phyloP scores from a whole-genome alignment of 768 basidiomycete species.

The Udeniomyces megalosporus region DNA sequence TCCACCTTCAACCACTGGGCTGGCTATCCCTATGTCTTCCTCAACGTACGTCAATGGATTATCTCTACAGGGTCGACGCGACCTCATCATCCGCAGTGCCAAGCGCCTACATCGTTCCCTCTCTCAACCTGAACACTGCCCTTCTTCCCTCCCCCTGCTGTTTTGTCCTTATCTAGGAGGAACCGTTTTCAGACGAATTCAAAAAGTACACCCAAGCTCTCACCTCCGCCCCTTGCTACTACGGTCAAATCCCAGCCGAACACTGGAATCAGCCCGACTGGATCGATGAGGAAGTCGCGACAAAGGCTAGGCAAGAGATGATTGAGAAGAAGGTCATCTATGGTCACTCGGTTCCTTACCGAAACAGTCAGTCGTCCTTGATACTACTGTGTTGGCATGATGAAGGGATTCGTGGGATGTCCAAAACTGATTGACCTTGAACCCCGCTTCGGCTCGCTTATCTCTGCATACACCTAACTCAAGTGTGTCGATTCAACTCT shows the following conservation, averaged over 20 bases:
- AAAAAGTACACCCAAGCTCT: slow-evolving; percentile 41
- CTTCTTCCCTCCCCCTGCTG: no score
- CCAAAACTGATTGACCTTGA: no score
- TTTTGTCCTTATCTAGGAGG: slow-evolving; percentile 40
- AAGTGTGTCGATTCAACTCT: slow-evolving; percentile 80
- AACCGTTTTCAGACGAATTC: slow-evolving; percentile 56
- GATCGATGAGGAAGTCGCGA: slow-evolving; percentile 58
- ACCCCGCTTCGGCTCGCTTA: no score
- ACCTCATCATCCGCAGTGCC: background rate
- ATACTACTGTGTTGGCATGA: background rate
- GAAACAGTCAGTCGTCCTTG: slow-evolving; percentile 39
- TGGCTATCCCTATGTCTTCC: slow-evolving; percentile 65
- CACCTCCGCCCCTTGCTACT: slow-evolving; percentile 47
- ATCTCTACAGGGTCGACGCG: background rate
- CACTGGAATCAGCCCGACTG: slow-evolving; percentile 62
- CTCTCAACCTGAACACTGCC: no score
- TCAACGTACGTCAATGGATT: slow-evolving; percentile 31
- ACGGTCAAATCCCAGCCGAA: slow-evolving; percentile 43
- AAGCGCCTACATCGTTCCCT: background rate
- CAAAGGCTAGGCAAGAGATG: slow-evolving; percentile 45
- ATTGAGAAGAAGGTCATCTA: slow-evolving; percentile 36
- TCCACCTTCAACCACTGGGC: slow-evolving; percentile 61
- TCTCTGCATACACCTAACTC: background rate
- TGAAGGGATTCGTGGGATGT: background rate
- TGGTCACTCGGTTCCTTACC: slow-evolving; percentile 42